These are phyloP conservation scores for Goniomonas avonlea DNA, from an alignment of 78 protist genomes.

Conservation along the genomic window DNA sequence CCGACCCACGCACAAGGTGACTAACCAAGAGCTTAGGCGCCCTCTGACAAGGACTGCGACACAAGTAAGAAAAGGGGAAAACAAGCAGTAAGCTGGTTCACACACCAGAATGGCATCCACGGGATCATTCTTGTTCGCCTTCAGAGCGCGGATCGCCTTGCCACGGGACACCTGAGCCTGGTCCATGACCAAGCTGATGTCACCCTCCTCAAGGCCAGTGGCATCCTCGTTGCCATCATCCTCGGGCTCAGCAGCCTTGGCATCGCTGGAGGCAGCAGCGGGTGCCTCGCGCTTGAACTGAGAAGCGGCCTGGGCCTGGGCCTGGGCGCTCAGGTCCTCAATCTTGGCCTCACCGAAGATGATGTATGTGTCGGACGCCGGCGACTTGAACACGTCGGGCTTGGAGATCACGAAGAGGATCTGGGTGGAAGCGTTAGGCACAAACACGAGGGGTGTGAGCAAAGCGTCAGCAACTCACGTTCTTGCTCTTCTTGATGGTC, in stretches of 20 bases:
- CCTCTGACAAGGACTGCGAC: too few species aligned
- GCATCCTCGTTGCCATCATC: constrained; percentile 52
- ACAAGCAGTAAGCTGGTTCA: too few species aligned
- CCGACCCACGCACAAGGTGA: too few species aligned
- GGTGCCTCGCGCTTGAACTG: constrained; percentile 37
- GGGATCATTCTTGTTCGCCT: constrained; percentile 72
- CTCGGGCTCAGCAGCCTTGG: constrained; percentile 10
- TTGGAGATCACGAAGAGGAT: constrained; percentile 63
- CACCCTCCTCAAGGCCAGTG: constrained; percentile 67
- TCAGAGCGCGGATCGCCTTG: constrained; percentile 77
- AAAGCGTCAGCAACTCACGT: too few species aligned
- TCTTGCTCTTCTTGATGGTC: constrained; percentile 62
- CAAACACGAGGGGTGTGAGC: too few species aligned
- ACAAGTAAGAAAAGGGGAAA: too few species aligned
- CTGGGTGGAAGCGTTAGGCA: too few species aligned
- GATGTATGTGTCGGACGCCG: constrained; percentile 75
- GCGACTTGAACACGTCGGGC: constrained; percentile 83
- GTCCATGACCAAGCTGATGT: constrained; percentile 80
- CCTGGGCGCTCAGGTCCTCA: constrained; percentile 62
- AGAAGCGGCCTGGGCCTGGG: constrained; percentile 42
- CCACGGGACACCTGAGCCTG: constrained; percentile 65
- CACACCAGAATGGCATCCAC: constrained; percentile 90
- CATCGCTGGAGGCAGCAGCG: too few species aligned
- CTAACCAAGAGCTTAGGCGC: too few species aligned
- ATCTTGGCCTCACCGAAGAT: constrained; percentile 88